Evolutionary conservation across 2,329 filamentous ascomycete genomes (phyloP).

Genomic region (Arthrinium phaeospermum): DNA sequence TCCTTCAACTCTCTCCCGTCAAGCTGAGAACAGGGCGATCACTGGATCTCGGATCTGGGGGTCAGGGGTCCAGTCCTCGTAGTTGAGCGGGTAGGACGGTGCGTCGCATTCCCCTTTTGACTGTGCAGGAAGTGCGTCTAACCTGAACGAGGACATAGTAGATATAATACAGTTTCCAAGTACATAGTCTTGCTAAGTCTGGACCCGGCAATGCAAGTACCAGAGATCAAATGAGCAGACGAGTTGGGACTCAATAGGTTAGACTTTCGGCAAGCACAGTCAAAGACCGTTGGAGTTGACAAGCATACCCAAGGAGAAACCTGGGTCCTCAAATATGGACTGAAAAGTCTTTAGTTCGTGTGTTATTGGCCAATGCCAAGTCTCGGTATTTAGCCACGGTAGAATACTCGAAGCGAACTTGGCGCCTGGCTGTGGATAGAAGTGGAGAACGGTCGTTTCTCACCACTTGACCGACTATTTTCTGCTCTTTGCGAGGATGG

Average conservation of each 20-base stretch:
- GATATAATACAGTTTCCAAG: not conserved
- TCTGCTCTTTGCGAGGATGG: not conserved
- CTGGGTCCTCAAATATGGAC: constrained; percentile 4
- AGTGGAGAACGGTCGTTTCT: not conserved
- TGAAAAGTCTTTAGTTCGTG: not conserved
- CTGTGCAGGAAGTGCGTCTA: not conserved
- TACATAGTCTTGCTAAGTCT: not conserved
- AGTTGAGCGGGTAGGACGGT: not conserved
- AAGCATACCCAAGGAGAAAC: not conserved
- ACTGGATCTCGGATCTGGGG: constrained; percentile 11
- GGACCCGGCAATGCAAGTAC: not conserved
- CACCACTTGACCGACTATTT: constrained; percentile 9
- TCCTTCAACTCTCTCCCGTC: not conserved
- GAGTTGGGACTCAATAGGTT: not conserved
- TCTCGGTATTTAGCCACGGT: constrained; percentile 16
- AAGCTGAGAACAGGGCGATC: constrained; percentile 10
- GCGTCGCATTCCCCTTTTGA: not conserved
- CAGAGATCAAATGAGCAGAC: not conserved
- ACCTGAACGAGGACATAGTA: not conserved
- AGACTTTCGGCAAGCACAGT: not conserved
- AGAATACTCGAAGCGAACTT: constrained; percentile 17
- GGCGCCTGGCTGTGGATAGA: not conserved
- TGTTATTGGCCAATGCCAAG: not conserved
- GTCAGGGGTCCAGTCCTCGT: constrained; percentile 2
- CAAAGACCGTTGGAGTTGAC: not conserved